These are phyloP conservation scores for Gracilaria domingensis DNA, from an alignment of 23 red algal genomes.

Conservation along the genomic window DNA sequence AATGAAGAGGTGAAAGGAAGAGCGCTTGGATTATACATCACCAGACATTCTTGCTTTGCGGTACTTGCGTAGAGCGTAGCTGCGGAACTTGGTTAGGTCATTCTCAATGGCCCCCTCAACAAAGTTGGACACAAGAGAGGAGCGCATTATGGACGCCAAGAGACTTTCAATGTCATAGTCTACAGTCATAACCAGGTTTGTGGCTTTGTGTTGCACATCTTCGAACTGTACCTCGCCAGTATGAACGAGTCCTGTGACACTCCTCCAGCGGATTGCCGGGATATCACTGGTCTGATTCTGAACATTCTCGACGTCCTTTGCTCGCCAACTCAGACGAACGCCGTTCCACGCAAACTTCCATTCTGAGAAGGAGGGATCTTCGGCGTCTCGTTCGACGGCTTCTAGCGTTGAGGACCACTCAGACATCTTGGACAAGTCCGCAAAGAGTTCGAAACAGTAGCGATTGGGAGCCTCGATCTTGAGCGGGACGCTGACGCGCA, in stretches of 20 bases:
- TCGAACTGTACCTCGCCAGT: constrained; percentile 59
- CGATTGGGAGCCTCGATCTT: constrained; percentile 54
- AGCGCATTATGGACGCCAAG: constrained; percentile 61
- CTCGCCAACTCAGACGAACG: constrained; percentile 67
- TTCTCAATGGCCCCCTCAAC: constrained; percentile 63
- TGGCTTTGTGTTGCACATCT: neutral
- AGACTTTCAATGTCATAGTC: constrained; percentile 66
- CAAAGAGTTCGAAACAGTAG: constrained; percentile 54
- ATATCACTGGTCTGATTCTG: constrained; percentile 9
- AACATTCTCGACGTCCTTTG: constrained; percentile 34
- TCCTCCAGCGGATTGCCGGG: constrained; percentile 54
- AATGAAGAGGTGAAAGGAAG: neutral
- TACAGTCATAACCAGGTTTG: constrained; percentile 63
- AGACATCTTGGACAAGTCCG: constrained; percentile 77
- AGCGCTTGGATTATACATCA: neutral
- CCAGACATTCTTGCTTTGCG: constrained; percentile 15
- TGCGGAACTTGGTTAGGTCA: constrained; percentile 61
- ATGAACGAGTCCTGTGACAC: constrained; percentile 58
- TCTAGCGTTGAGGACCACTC: constrained; percentile 69
- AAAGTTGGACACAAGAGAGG: constrained; percentile 47
- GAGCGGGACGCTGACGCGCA: constrained; percentile 65
- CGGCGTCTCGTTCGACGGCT: constrained; percentile 62
- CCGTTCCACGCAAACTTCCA: constrained; percentile 78
- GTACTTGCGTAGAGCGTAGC: constrained; percentile 47
- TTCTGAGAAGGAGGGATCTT: constrained; percentile 60